A percentile compares a stretch with the other conserved stretches of the same genome.
Conservation (phyloP, 169 alveolate genomes). For the Amoebophrya sp. region DNA sequence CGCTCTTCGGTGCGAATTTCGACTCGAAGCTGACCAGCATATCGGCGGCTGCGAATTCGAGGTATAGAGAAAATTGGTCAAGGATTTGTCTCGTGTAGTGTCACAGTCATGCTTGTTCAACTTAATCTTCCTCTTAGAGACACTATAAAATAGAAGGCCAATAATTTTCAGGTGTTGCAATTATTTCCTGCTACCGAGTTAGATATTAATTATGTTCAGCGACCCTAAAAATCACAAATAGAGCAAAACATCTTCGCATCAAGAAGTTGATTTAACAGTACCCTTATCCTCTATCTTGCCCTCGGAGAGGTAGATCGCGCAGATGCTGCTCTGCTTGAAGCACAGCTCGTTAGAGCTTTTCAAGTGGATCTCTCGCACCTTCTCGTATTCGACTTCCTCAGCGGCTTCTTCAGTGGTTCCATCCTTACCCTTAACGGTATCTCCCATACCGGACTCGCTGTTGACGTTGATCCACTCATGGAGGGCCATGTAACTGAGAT, state of each 20-base stretch:
- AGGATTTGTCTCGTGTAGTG: too few relatives aligned
- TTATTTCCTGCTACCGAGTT: too few relatives aligned
- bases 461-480: slow-evolving; percentile 16
- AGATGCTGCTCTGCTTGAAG: background rate
- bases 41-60: too few relatives aligned
- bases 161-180: too few relatives aligned
- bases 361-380: background rate
- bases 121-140: too few relatives aligned
- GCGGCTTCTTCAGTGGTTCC: background rate
- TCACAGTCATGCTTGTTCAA: too few relatives aligned
- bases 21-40: background rate
- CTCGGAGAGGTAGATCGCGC: background rate
- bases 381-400: background rate
- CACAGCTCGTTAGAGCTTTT: background rate
- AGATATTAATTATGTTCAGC: too few relatives aligned
- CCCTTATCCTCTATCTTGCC: background rate
- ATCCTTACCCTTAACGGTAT: background rate
- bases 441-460: slow-evolving; percentile 22
- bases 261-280: too few relatives aligned
- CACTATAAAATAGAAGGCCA: too few relatives aligned
- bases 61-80: too few relatives aligned
- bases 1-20: slow-evolving; percentile 17
- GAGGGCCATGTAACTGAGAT: background rate
- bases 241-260: too few relatives aligned
- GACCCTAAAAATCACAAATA: too few relatives aligned